Percentiles rank a stretch among this genome's conserved stretches.
phyloP scores from a whole-genome alignment of 768 basidiomycete genomes.

The Boletus pseudopeckii region DNA sequence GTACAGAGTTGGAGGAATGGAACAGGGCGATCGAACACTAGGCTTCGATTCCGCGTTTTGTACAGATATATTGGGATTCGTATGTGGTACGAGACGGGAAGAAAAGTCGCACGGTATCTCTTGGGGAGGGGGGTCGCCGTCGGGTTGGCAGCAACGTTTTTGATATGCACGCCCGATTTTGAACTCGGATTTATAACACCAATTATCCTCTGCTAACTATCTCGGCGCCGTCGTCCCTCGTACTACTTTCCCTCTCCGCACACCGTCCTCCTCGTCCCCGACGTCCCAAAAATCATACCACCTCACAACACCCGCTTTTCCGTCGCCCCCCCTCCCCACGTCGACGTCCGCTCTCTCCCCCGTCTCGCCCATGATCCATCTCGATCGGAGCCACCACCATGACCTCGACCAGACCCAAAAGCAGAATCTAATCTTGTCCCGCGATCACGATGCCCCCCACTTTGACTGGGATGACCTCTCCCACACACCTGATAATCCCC shows the following conservation, averaged over 20 bases:
- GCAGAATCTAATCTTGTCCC: slow-evolving; percentile 42
- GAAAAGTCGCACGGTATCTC: slow-evolving; percentile 26
- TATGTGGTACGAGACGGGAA: slow-evolving; percentile 20
- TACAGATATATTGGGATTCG: too few species aligned
- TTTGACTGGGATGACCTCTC: slow-evolving; percentile 36
- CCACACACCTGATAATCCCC: slow-evolving; percentile 19
- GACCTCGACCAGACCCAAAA: slow-evolving; percentile 38
- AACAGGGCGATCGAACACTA: slow-evolving; percentile 12
- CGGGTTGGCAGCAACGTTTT: slow-evolving; percentile 26
- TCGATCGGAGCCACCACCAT: slow-evolving; percentile 50
- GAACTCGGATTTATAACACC: slow-evolving; percentile 31
- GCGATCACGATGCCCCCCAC: slow-evolving; percentile 31
- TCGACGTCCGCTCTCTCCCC: neutral
- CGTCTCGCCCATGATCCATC: slow-evolving; percentile 43
- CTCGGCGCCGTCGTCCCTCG: neutral
- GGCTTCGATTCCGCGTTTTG: slow-evolving; percentile 18
- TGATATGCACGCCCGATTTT: slow-evolving; percentile 34
- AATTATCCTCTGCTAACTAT: slow-evolving; percentile 16
- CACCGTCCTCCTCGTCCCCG: slow-evolving; percentile 5
- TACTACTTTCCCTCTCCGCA: neutral
- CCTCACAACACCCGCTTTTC: neutral
- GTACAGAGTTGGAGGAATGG: too few species aligned
- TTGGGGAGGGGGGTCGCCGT: slow-evolving; percentile 7
- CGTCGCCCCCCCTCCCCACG: neutral
- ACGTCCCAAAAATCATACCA: neutral